A percentile compares a stretch with the other conserved stretches of the same genome.
Evolutionary conservation across 495 filamentous ascomycete species (phyloP).

Genomic region (Achaetomiella virescens): DNA sequence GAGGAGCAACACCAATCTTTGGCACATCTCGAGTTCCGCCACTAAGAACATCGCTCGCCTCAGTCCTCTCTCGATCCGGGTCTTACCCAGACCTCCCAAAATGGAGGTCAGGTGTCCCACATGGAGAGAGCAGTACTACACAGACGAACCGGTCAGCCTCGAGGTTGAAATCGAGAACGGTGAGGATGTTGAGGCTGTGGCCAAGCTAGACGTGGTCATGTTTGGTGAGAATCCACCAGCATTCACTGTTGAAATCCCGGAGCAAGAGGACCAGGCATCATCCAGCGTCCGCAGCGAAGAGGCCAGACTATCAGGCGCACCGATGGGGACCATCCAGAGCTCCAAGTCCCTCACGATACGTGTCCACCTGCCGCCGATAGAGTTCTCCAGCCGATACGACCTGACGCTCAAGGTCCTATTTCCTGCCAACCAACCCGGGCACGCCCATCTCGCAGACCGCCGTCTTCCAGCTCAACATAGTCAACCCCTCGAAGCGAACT

Average conservation of each 20-base stretch:
- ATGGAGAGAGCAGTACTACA: conserved; percentile 67
- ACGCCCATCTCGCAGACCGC: conserved; percentile 75
- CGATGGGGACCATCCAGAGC: conserved; percentile 45
- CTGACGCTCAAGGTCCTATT: conserved; percentile 69
- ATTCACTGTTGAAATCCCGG: conserved; percentile 38
- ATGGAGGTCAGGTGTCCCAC: conserved; percentile 63
- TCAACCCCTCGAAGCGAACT: conserved; percentile 79
- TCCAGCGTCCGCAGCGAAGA: conserved; percentile 27
- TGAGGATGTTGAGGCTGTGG: conserved; percentile 72
- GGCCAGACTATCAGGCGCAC: conserved; percentile 28
- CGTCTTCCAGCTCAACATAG: conserved; percentile 59
- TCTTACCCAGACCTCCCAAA: conserved; percentile 88
- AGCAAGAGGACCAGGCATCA: conserved; percentile 25
- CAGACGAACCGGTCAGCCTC: conserved; percentile 65
- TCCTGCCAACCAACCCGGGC: conserved; percentile 70
- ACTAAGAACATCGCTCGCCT: conserved; percentile 43
- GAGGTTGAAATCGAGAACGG: conserved; percentile 68
- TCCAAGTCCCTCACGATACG: conserved; percentile 32
- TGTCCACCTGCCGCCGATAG: conserved; percentile 46
- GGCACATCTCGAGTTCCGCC: conserved; percentile 49
- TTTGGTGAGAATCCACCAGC: conserved; percentile 54
- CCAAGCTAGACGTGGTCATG: conserved; percentile 60
- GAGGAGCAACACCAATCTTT: conserved; percentile 35
- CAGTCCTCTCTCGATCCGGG: conserved; percentile 50
- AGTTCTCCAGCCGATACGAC: conserved; percentile 55